Evolutionary conservation across 1,284 basidiomycete genomes (phyloP), one percentile per base, ranked within the genome.

Genomic region (Neotropicomus parvogracilis): DNA sequence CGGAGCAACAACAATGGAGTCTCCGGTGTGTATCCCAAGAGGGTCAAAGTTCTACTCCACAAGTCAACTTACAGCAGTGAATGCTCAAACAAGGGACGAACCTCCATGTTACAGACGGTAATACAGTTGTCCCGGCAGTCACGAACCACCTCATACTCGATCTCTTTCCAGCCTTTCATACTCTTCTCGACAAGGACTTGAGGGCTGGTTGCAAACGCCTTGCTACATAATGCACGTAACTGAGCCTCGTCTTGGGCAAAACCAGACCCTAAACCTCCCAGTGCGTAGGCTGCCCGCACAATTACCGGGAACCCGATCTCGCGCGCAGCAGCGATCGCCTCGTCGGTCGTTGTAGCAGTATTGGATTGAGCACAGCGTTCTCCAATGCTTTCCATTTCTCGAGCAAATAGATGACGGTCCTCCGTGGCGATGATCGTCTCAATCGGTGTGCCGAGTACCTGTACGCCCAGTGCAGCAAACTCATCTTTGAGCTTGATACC

Each of bases 91-190:
- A 44, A 48, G 31, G 27, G 12, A 70, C 84, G 52, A 49, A 91
- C 93, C 89, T 98, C 95, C 95, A 99, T 98, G 75, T 99, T 99
- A 73, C 97, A 99, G 55, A 98, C 95, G 1, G 94, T 97, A 72
- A 98, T 98, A 66, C 95, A 97, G 70, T 97, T 97, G 70, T 98
- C 89, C 58, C 91, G 79, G 72, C 93, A 97, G 71, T 99, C 95
- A 51, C 95, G 81, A n/a, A 98, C 95, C 44, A 99, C 95, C 69
- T 99, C 95, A 63, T 99, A 99, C 73, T 99, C 95, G 59, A 98
- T 93, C 75, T 99, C 95, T 74, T 99, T 98, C 94, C 94, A 98
- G 12, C 95, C 95, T 74, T 98, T 97, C 95, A 99, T 98, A 65
- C 91, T 94, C 78, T 86, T 95, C 77, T 99, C 95, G 20, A 99